Evolutionary conservation across 2,329 filamentous ascomycete species (phyloP), one percentile per base, ranked within the genome.

Genomic region (Sporothrix pallida): DNA sequence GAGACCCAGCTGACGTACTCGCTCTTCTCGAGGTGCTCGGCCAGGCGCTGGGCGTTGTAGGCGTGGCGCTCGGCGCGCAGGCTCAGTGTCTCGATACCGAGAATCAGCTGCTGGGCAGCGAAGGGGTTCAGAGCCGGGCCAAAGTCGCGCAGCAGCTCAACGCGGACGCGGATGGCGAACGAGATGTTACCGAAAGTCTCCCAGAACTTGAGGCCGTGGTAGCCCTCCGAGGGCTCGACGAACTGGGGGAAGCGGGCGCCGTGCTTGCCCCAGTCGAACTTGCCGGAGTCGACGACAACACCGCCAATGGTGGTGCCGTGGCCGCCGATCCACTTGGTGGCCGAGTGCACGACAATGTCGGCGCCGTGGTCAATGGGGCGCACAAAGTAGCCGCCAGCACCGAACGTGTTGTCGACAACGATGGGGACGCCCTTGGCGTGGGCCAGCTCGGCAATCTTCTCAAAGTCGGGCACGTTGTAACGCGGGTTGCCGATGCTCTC

Each of bases 241-340:
- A 99, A 94, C 82, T 98, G 93, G 1, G 95, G 95, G 87, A 98
- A 98, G 23, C 95, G 91, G 78, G 89, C 89, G 65, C 86, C 92
- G 81, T 97, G 84, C 83, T 92, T 92, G 78, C 92, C 93, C 95
- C 95, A 98, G 86, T 97, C 92, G 81, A 98, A 98, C 81, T 94
- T 96, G 79, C 95, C 95, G 77, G 91, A 89, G 84, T 98, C 95
- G 76, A 98, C 86, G 48, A 98, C 88, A 60, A 97, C 88, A 75
- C 95, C 95, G 74, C 88, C 95, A 77, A 98, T 93, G 37, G 95
- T 97, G 56, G 95, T 97, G 75, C 95, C 95, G 82, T 98, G 95
- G 58, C 95, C 95, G 73, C 95, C 95, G 76, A 98, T 98, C 95
- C 95, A 98, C 83, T 98, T 98, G 74, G 95, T 97, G 12, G 94